Evolutionary conservation across 768 basidiomycete species (phyloP).

Genomic region (Favolaschia claudopus): DNA sequence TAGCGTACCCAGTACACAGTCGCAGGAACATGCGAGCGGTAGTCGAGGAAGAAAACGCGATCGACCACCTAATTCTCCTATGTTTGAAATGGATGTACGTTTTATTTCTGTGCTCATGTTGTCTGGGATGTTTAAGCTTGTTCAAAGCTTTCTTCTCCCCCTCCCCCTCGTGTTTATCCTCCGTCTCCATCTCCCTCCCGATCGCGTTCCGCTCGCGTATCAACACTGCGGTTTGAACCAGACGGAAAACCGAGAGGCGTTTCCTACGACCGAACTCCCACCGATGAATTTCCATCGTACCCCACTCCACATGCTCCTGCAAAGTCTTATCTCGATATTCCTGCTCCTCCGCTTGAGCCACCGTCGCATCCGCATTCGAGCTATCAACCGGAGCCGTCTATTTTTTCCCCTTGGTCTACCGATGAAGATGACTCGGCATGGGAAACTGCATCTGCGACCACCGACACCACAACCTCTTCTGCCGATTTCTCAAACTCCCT

Average conservation of each 20-base stretch:
- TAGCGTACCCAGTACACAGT: constrained; percentile 50
- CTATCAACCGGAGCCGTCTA: too few relatives aligned
- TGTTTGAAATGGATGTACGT: constrained; percentile 39
- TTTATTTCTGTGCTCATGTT: constrained; percentile 37
- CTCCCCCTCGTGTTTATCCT: constrained; percentile 56
- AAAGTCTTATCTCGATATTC: constrained; percentile 21
- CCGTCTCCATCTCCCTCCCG: constrained; percentile 64
- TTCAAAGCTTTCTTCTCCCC: constrained; percentile 46
- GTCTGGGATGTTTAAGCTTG: constrained; percentile 29
- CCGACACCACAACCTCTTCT: constrained; percentile 67
- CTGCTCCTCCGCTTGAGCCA: constrained; percentile 16
- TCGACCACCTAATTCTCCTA: constrained; percentile 52
- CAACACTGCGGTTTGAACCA: constrained; percentile 37
- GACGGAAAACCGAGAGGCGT: neutral
- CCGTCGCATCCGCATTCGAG: constrained; percentile 43
- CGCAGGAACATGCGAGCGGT: constrained; percentile 51
- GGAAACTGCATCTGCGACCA: constrained; percentile 74
- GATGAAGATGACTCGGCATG: constrained; percentile 82
- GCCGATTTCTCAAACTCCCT: constrained; percentile 35
- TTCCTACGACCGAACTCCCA: constrained; percentile 45
- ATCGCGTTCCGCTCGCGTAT: constrained; percentile 47
- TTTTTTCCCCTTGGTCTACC: constrained; percentile 74
- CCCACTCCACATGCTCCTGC: constrained; percentile 32
- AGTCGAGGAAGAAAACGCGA: constrained; percentile 71
- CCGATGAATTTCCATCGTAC: constrained; percentile 45